Evolutionary conservation across 306 rosid genomes (phyloP), one percentile per base, ranked within the genome.

Genomic region (Medicago lupulina): DNA sequence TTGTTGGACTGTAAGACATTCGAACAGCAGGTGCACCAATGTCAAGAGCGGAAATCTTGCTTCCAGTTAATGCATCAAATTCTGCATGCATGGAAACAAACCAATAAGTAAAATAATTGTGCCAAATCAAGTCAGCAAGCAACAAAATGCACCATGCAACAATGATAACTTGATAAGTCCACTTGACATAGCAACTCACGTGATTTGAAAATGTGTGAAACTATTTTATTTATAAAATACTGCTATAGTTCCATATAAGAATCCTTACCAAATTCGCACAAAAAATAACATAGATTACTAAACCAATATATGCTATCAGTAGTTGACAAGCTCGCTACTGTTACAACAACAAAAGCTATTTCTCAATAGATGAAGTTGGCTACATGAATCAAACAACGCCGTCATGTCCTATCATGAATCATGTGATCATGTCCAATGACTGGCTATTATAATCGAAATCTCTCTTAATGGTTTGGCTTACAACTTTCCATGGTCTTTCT

Each of bases 1-100:
- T 93, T 21, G 96, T 91, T 62, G 96, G 97, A 73, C 97, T 91
- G 70, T 93, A 93, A 59, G 94, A 85, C 98, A 93, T 93, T 67
- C 92, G 91, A 23, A 91, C 97, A 67, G 81, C 93, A 66, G 96
- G 97, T 6, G 92, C 89, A 63, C 97, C 98, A 74, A 93, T 85
- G 73, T 91, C 88, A 83, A 93, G 89, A 44, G 92, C 89, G 6
- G 98, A 85, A 67, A 91, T 88, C 87, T 89, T 93, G 93, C 96
- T 79, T 76, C 98, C 98, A 25, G 98, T 91, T 67, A 91, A 75
- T 28, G 97, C 97, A 89, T 93, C 98, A 76, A 88, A 88, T 78
- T 93, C 97, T 93, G 87, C 64, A 53, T 21, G 11, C 65, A 66
- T 64, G 82, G 79, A 81, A 41, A 69, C 64, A 54, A 60, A 34